A percentile compares a stretch with the other conserved stretches of the same genome.
Evolutionary conservation across 2,329 filamentous ascomycete species (phyloP).

Genomic region (Aspergillus calidoustus): DNA sequence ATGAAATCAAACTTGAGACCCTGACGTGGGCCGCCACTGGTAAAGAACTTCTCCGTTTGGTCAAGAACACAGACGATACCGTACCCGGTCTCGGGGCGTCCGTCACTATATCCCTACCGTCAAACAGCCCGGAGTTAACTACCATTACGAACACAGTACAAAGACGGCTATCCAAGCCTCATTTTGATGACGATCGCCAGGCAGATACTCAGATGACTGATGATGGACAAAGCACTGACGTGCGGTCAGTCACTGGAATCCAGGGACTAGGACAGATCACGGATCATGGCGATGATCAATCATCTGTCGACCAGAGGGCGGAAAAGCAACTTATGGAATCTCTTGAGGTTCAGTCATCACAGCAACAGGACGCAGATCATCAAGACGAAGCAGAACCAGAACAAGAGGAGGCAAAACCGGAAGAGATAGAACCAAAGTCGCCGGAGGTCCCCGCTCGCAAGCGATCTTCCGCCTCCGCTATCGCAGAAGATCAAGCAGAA

Average conservation of each 20-base stretch:
- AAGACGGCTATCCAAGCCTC: conserved; percentile 20
- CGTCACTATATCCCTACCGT: conserved; percentile 49
- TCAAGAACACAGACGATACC: conserved; percentile 46
- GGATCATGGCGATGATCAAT: conserved; percentile 38
- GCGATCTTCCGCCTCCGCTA: conserved; percentile 64
- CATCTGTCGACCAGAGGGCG: conserved; percentile 40
- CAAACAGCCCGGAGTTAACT: conserved; percentile 29
- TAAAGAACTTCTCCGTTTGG: conserved; percentile 51
- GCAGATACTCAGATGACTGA: conserved; percentile 26
- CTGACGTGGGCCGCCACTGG: conserved; percentile 55
- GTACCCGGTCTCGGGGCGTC: conserved; percentile 42
- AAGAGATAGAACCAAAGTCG: conserved; percentile 39
- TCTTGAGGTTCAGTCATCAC: conserved; percentile 36
- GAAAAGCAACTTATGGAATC: conserved; percentile 45
- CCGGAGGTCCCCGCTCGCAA: conserved; percentile 57
- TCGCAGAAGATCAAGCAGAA: conserved; percentile 61
- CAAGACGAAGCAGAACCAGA: conserved; percentile 28
- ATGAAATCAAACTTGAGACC: conserved; percentile 41
- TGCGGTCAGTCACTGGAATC: conserved; percentile 17
- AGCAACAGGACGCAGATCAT: conserved; percentile 26
- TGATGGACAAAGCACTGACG: conserved; percentile 17
- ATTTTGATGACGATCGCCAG: conserved; percentile 15
- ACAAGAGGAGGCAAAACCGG: conserved; percentile 29
- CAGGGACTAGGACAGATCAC: conserved; percentile 19
- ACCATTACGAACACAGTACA: conserved; percentile 19